These are phyloP conservation scores for Lentinula sp. DNA, from an alignment of 768 basidiomycete species.

Conservation along the genomic window DNA sequence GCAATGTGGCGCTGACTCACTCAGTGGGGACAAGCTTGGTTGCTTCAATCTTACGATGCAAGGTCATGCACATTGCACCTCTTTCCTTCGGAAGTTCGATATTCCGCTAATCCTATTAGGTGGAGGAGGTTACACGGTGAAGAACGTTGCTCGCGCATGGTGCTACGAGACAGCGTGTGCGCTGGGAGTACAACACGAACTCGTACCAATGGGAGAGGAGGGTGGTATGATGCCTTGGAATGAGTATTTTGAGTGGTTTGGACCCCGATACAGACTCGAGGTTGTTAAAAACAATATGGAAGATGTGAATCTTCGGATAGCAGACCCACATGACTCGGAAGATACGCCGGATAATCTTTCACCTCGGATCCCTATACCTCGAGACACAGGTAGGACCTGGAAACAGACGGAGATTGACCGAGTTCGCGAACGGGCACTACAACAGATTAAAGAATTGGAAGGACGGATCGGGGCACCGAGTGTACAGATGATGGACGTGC, in stretches of 20 bases:
- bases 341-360: neutral
- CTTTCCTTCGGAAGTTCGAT: slow-evolving; percentile 76
- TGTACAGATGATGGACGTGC: slow-evolving; percentile 80
- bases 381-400: neutral
- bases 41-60: slow-evolving; percentile 96
- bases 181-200: slow-evolving; percentile 71
- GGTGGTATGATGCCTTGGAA: slow-evolving; percentile 57
- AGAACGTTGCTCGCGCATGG: slow-evolving; percentile 94
- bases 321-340: neutral
- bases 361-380: neutral
- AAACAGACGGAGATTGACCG: neutral
- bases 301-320: slow-evolving; percentile 55
- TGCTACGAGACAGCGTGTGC: slow-evolving; percentile 96
- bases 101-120: slow-evolving; percentile 89
- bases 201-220: slow-evolving; percentile 46
- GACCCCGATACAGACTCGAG: slow-evolving; percentile 89
- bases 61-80: slow-evolving; percentile 89
- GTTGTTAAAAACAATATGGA: slow-evolving; percentile 93
- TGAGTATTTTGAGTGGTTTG: slow-evolving; percentile 96
- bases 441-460: slow-evolving; percentile 46
- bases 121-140: slow-evolving; percentile 95
- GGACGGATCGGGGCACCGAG: slow-evolving; percentile 64
- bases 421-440: slow-evolving; percentile 27
- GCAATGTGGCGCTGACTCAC: slow-evolving; percentile 94
- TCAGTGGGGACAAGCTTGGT: slow-evolving; percentile 92